Percentiles rank a stretch among this genome's conserved stretches.
phyloP scores from a whole-genome alignment of 2,329 filamentous ascomycete species.

The Penicillium frequentans region DNA sequence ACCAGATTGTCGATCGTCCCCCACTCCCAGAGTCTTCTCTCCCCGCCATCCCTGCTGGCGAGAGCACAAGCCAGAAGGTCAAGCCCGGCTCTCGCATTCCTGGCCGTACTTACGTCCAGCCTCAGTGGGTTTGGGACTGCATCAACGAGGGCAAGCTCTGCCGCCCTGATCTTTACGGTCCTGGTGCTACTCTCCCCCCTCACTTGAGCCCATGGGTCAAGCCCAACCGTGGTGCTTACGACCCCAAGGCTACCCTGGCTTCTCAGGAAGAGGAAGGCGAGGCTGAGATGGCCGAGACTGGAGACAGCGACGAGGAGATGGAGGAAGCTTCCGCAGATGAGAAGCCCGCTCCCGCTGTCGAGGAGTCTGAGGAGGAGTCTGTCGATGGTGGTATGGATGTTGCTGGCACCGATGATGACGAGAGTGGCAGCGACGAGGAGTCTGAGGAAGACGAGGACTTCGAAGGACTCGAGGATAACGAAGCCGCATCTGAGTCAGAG shows the following conservation, averaged over 20 bases:
- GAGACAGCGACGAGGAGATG: slow-evolving; percentile 43
- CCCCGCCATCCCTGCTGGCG: slow-evolving; percentile 41
- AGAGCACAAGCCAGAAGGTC: slow-evolving; percentile 47
- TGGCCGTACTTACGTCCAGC: slow-evolving; percentile 90
- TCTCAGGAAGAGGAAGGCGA: slow-evolving; percentile 88
- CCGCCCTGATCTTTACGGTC: slow-evolving; percentile 81
- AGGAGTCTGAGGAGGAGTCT: slow-evolving; percentile 20
- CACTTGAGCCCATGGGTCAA: slow-evolving; percentile 97
- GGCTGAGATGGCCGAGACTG: slow-evolving; percentile 67
- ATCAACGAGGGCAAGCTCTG: slow-evolving; percentile 89
- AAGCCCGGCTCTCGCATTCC: slow-evolving; percentile 73
- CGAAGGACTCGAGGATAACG: slow-evolving; percentile 51
- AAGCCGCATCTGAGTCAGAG: slow-evolving; percentile 48
- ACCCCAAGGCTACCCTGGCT: slow-evolving; percentile 80
- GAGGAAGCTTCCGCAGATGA: slow-evolving; percentile 31
- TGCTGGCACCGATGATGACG: slow-evolving; percentile 24
- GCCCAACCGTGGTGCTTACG: slow-evolving; percentile 81
- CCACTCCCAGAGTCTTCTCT: slow-evolving; percentile 61
- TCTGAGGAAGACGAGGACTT: slow-evolving; percentile 47
- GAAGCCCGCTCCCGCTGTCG: slow-evolving; percentile 17
- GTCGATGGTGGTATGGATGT: slow-evolving; percentile 21
- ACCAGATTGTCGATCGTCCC: slow-evolving; percentile 93
- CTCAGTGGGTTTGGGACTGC: slow-evolving; percentile 98
- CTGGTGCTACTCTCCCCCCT: slow-evolving; percentile 84
- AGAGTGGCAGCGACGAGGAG: slow-evolving; percentile 49